Evolutionary conservation across 2,329 filamentous ascomycete species (phyloP), one percentile per base, ranked within the genome.

Genomic region (Penicillium psychrosexuale): DNA sequence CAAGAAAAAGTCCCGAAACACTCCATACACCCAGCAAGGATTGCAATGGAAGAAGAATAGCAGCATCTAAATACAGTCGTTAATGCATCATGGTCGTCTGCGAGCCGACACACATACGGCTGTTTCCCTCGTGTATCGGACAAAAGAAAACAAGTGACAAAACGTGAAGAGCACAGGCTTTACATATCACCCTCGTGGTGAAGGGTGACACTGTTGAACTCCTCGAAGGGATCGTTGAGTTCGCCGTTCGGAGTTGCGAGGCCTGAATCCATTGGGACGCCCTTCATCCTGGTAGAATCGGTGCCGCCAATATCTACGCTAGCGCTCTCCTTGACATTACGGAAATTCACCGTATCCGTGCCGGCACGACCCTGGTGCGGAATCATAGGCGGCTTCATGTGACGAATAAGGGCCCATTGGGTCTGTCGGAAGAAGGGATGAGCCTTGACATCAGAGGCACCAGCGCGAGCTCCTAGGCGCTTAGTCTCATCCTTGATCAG

Each of bases 401-500:
- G 94, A 51, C 94, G 89, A 63, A 99, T 91, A 37, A 99, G 82
- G 24, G 94, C 94, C 94, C 94, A 99, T 71, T 96, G 91, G 3
- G 93, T 97, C 15, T 88, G 88, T 59, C 91, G 86, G 83, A 99
- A 99, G 81, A 99, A 99, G 11, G 91, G 89, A 69, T 97, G 94
- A 2, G 81, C 86, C 77, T 99, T 99, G 72, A 99, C 95, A 73
- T 99, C 94, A 1, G 92, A 97, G 8, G 94, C 94, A 59, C 94
- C 94, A 3, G 94, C 94, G 58, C 94, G 89, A 46, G 94, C 95
- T 56, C 94, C 94, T 40, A 99, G 83, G 56, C 94, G 88, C 58
- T 92, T 88, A 56, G 93, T 91, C 75, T 99, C 94, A 65, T 99
- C 94, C 75, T 99, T 99, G 81, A 97, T 97, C 42, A 99, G 82